phyloP scores from a whole-genome alignment of 352 stramenopile species.

The Peronospora farinosa region DNA sequence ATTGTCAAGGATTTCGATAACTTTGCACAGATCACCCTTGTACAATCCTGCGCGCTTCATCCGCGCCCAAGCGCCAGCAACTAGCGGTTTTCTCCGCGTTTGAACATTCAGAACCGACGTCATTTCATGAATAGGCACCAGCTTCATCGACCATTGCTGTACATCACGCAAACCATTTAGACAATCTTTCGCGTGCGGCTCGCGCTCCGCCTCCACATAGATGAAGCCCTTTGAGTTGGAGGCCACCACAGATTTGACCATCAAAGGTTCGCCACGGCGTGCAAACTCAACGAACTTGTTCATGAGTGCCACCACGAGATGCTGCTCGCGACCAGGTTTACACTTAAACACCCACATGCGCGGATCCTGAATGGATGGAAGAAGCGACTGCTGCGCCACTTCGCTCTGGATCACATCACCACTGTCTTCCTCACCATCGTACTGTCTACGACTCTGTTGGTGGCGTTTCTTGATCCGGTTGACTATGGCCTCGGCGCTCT shows the following conservation, averaged over 20 bases:
- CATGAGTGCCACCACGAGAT: conserved; percentile 84
- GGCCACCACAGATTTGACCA: conserved; percentile 82
- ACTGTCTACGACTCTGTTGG: conserved; percentile 78
- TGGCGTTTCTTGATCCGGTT: conserved; percentile 86
- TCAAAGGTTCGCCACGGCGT: conserved; percentile 71
- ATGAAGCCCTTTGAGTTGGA: conserved; percentile 88
- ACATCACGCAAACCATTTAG: conserved; percentile 81
- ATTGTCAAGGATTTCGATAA: conserved; percentile 84
- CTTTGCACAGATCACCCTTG: conserved; percentile 86
- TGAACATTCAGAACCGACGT: conserved; percentile 84
- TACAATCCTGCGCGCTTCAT: conserved; percentile 84
- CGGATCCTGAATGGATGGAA: conserved; percentile 85
- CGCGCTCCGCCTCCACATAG: conserved; percentile 83
- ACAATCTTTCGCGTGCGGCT: conserved; percentile 80
- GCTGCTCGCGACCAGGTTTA: conserved; percentile 83
- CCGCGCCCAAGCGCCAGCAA: conserved; percentile 69
- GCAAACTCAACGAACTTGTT: conserved; percentile 87
- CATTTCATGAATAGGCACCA: conserved; percentile 87
- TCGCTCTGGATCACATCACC: conserved; percentile 80
- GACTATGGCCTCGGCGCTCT: conserved; percentile 80
- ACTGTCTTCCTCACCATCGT: conserved; percentile 80
- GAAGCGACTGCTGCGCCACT: conserved; percentile 80
- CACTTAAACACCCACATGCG: conserved; percentile 90
- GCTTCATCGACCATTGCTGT: conserved; percentile 84
- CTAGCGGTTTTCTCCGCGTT: conserved; percentile 76